These are phyloP conservation scores for Dimargaris cristalligena DNA, from an alignment of 192 early-diverging fungal species.

Conservation along the genomic window DNA sequence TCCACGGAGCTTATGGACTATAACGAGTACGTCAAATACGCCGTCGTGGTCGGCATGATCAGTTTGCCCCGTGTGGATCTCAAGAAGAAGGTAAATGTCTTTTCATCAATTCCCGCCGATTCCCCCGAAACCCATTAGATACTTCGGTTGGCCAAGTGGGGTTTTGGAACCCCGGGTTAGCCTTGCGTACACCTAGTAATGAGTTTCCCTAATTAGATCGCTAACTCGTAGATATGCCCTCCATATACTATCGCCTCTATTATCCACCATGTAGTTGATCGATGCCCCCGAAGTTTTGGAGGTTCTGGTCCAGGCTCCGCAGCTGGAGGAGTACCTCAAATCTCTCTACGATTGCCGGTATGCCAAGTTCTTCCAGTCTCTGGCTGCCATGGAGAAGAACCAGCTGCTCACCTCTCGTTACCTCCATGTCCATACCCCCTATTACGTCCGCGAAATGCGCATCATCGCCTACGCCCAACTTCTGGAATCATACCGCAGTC, in stretches of 20 bases:
- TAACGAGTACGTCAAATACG: constrained; percentile 91
- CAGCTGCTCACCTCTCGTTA: constrained; percentile 59
- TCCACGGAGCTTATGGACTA: constrained; percentile 96
- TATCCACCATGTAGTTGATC: constrained; percentile 38
- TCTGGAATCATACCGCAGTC: constrained; percentile 82
- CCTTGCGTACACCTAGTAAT: background rate
- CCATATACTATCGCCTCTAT: background rate
- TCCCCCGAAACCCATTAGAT: too few relatives aligned
- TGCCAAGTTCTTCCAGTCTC: constrained; percentile 75
- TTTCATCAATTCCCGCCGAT: too few relatives aligned
- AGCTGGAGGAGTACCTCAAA: constrained; percentile 64
- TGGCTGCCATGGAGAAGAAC: constrained; percentile 66
- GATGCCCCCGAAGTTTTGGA: constrained; percentile 94
- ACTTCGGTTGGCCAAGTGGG: background rate
- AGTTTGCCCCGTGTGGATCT: constrained; percentile 82
- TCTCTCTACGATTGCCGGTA: constrained; percentile 88
- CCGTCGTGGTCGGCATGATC: constrained; percentile 72
- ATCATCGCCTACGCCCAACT: constrained; percentile 92
- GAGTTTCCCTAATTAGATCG: background rate
- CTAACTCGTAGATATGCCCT: background rate
- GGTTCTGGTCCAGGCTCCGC: constrained; percentile 76
- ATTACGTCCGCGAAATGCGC: constrained; percentile 96
- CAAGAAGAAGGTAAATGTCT: constrained; percentile 70
- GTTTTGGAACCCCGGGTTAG: background rate
- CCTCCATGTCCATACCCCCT: constrained; percentile 74